A percentile compares a stretch with the other conserved stretches of the same genome.
Conservation (phyloP, 140 eudicot genomes). For the Bidens hawaiensis region DNA sequence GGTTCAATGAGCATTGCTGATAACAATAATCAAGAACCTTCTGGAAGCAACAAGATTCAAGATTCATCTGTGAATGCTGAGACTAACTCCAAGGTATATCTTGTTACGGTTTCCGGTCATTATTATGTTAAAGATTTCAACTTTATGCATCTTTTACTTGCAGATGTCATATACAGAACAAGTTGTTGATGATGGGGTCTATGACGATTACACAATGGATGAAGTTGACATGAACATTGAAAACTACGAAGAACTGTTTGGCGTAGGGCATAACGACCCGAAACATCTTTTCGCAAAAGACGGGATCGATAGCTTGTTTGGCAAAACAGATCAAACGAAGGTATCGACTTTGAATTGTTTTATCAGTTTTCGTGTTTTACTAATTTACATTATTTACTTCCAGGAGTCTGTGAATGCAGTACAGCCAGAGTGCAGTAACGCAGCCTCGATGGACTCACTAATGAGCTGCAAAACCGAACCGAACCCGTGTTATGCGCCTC, state of each 20-base stretch:
- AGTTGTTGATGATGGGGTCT: neutral
- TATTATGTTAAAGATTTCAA: too few species aligned
- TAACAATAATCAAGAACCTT: neutral
- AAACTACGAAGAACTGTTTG: slow-evolving; percentile 74
- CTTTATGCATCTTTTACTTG: too few species aligned
- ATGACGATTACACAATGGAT: neutral
- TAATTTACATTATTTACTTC: neutral
- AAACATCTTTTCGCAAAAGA: slow-evolving; percentile 65
- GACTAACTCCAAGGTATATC: too few species aligned
- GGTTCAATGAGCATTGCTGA: neutral
- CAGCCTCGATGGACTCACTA: slow-evolving; percentile 77
- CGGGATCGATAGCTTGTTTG: slow-evolving; percentile 47
- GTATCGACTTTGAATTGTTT: neutral
- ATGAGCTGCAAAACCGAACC: slow-evolving; percentile 87
- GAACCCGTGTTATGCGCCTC: slow-evolving; percentile 33
- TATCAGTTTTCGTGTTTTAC: neutral
- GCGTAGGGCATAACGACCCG: slow-evolving; percentile 51
- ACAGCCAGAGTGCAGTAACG: slow-evolving; percentile 78
- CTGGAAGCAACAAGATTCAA: neutral
- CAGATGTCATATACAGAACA: neutral
- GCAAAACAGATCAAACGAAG: neutral
- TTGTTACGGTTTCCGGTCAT: too few species aligned
- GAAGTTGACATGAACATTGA: slow-evolving; percentile 74
- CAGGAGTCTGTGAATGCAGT: slow-evolving; percentile 50
- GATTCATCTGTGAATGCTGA: neutral